Conservation (phyloP, 345 rosid species). For the Pugionium cornutum region DNA sequence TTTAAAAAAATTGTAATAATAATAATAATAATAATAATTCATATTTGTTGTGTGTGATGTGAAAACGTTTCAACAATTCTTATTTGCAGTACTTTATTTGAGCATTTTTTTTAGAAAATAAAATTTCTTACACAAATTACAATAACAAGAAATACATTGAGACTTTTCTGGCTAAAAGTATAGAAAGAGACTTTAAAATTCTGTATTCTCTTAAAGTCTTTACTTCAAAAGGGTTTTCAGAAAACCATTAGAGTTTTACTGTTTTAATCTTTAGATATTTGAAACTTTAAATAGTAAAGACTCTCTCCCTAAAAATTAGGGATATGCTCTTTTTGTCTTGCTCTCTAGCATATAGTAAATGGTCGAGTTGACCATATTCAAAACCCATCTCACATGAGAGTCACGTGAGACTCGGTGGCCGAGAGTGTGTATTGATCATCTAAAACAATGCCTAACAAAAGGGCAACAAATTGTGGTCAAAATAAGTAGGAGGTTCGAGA, state of each 20-base stretch:
- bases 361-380: conserved; percentile 7
- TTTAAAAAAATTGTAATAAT: too few species aligned
- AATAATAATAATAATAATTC: not conserved
- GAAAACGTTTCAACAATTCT: conserved; percentile 6
- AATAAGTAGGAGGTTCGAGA: conserved; percentile 8
- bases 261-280: conserved; percentile 12
- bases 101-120: not conserved
- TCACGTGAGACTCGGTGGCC: conserved; percentile 22
- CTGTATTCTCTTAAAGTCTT: conserved; percentile 18
- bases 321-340: conserved; percentile 12
- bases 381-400: conserved; percentile 21
- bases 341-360: not conserved
- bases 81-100: conserved; percentile 1
- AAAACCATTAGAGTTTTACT: conserved; percentile 33
- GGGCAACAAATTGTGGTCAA: not conserved
- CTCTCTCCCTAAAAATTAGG: conserved; percentile 1
- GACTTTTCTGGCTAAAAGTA: not conserved
- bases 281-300: conserved; percentile 3
- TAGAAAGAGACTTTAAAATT: not conserved
- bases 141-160: not conserved
- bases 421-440: conserved; percentile 12
- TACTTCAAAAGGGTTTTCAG: conserved; percentile 17
- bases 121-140: not conserved
- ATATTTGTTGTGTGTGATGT: conserved; percentile 10
- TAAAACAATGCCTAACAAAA: not conserved